phyloP scores from a whole-genome alignment of 2,329 filamentous ascomycete genomes.

The Pochonia chlamydosporia region DNA sequence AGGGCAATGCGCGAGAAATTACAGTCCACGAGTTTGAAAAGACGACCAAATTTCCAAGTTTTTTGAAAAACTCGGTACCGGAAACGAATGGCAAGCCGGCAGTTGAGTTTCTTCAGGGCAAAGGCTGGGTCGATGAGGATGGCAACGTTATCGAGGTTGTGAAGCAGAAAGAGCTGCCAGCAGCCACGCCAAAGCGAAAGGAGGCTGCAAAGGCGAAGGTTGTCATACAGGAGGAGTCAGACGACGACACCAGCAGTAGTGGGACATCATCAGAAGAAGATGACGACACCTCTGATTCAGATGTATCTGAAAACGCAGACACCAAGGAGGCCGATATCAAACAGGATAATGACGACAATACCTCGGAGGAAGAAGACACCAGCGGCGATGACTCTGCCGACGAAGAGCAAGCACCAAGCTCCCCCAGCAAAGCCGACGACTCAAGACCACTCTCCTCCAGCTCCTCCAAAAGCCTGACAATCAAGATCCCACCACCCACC shows the following conservation, averaged over 20 bases:
- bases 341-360: constrained; percentile 11
- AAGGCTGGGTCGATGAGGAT: constrained; percentile 79
- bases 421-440: constrained; percentile 22
- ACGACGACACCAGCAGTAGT: constrained; percentile 33
- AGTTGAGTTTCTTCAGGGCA: constrained; percentile 69
- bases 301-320: constrained; percentile 17
- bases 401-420: constrained; percentile 6
- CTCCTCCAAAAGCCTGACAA: constrained; percentile 44
- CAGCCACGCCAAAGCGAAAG: constrained; percentile 13
- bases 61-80: constrained; percentile 53
- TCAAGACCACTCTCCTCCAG: constrained; percentile 44
- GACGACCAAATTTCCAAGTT: constrained; percentile 75
- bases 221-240: constrained; percentile 12
- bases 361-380: constrained; percentile 13
- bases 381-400: constrained; percentile 11
- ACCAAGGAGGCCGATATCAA: constrained; percentile 14
- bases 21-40: constrained; percentile 87
- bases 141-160: constrained; percentile 68
- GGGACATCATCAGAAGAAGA: constrained; percentile 28
- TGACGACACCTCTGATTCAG: constrained; percentile 25
- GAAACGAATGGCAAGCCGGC: constrained; percentile 29
- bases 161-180: constrained; percentile 27
- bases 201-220: constrained; percentile 16
- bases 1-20: constrained; percentile 45
- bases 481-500: constrained; percentile 45